Base-by-base conservation (phyloP, 768 basidiomycete species). In the Boletus huronensis region DNA sequence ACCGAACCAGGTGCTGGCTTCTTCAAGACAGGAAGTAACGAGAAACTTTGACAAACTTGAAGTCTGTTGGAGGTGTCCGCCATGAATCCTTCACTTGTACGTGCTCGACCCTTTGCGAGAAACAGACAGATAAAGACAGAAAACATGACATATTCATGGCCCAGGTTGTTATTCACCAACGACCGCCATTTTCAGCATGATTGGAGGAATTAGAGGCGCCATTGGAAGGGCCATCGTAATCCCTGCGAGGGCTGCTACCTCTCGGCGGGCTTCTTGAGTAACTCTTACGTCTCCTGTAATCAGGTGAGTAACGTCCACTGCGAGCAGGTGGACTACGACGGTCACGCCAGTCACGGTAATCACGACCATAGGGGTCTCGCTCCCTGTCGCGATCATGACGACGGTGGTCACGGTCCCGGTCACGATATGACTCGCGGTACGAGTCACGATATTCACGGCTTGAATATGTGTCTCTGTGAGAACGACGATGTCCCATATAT, bases 401-500 rank as follows among this genome's bases (percentile, higher is more conserved):
- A 58, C 71, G 70, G 41, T 67, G 42, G 60, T 78, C 74, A 14
- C 74, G 76, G 48, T 78, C 76, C 35, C 82, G 73, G 58, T 85
- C 81, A 31, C 79, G 74, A 69, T 68, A 48, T 0, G 70, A 70
- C 19, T 70, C 77, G 53, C 81, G 76, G 52, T 77, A 74, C 43
- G 73, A 69, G 56, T 79, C 76, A 55, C 79, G 74, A 41, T 57
- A 74, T 64, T 84, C 76, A 50, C 76, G 76, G 54, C 73, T 61
- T 0, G 69, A 70, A 53, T 77, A 74, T 7, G 72, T 66, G 58
- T 79, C 82, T 55, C 82, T 78, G 64, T 73, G 65, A 53, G 71
- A 67, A 50, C 89, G 87, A 46, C 90, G 83, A 61, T 91, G 88
- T 13, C 96, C 93, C 91, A 96, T 96, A 72, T 98, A 99, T 75